Conservation (phyloP, 2,329 filamentous ascomycete species). For the Macrophomina tecta region DNA sequence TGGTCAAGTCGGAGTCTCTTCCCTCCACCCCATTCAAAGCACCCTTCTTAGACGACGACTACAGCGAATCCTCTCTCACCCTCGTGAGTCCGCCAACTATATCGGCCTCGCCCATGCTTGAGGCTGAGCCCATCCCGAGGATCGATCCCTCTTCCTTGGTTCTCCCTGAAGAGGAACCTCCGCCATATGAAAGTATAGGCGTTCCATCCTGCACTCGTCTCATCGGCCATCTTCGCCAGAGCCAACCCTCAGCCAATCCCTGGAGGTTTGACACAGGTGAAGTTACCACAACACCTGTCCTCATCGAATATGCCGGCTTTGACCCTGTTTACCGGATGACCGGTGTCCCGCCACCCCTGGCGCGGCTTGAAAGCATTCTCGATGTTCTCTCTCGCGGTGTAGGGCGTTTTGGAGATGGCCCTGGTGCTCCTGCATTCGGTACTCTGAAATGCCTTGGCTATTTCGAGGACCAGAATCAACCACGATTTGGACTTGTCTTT, state of each 20-base stretch:
- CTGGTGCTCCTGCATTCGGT: conserved; percentile 43
- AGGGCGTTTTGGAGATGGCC: conserved; percentile 33
- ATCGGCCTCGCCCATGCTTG: conserved; percentile 1
- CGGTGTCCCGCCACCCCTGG: conserved; percentile 53
- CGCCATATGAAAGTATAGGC: conserved; percentile 56
- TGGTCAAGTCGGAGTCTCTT: conserved; percentile 14
- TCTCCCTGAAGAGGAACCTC: conserved; percentile 55
- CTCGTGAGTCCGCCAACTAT: conserved; percentile 48
- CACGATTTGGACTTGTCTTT: conserved; percentile 75
- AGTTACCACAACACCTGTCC: conserved; percentile 57
- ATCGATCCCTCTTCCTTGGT: conserved; percentile 51
- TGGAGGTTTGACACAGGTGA: conserved; percentile 45
- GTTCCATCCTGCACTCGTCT: conserved; percentile 51
- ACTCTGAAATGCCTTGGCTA: conserved; percentile 69
- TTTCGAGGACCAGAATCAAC: conserved; percentile 75
- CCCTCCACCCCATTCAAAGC: conserved; percentile 16
- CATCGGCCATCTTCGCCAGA: conserved; percentile 50
- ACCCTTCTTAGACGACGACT: conserved; percentile 19
- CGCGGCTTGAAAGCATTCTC: conserved; percentile 51
- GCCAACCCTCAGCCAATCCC: conserved; percentile 42
- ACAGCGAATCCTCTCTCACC: conserved; percentile 50
- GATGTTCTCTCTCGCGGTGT: conserved; percentile 35
- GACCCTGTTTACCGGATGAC: conserved; percentile 55
- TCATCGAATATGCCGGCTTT: conserved; percentile 72
- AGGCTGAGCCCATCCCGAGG: conserved; percentile 42